Conservation (phyloP, 176 grass and related monocot genomes). For the Lolium multiflorum region DNA sequence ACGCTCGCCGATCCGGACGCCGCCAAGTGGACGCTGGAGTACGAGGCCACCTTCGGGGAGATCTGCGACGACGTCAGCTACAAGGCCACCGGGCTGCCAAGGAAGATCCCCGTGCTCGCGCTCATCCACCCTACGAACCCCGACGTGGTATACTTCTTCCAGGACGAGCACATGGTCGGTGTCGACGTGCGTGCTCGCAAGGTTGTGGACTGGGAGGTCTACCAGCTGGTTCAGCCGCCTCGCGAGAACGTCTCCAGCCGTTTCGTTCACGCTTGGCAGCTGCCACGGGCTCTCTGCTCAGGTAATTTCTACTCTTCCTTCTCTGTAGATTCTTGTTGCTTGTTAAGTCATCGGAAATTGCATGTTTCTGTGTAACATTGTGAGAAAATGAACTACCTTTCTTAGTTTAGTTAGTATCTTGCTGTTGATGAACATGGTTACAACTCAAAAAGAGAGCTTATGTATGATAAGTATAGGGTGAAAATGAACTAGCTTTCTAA, state of each 20-base stretch:
- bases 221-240: slow-evolving; percentile 3
- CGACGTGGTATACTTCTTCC: slow-evolving; percentile 30
- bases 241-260: background rate
- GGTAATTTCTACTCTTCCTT: background rate
- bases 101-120: slow-evolving; percentile 4
- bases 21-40: slow-evolving; percentile 14
- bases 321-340: background rate
- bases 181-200: slow-evolving; percentile 7
- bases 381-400: background rate
- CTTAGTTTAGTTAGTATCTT: too few species aligned
- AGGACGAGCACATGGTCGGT: background rate
- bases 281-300: background rate
- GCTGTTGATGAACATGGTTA: background rate
- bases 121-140: slow-evolving; percentile 19
- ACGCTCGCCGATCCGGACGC: slow-evolving; percentile 30
- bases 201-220: slow-evolving; percentile 17
- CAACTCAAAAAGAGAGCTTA: too few species aligned
- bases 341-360: background rate
- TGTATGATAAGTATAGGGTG: too few species aligned
- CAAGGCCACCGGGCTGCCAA: slow-evolving; percentile 1
- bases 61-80: background rate
- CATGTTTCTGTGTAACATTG: background rate
- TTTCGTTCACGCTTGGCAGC: slow-evolving; percentile 18
- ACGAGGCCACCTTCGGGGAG: background rate
- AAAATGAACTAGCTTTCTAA: too few species aligned